Base-by-base conservation (phyloP, 1,284 basidiomycete species). In the Papiliotrema nemorosa region DNA sequence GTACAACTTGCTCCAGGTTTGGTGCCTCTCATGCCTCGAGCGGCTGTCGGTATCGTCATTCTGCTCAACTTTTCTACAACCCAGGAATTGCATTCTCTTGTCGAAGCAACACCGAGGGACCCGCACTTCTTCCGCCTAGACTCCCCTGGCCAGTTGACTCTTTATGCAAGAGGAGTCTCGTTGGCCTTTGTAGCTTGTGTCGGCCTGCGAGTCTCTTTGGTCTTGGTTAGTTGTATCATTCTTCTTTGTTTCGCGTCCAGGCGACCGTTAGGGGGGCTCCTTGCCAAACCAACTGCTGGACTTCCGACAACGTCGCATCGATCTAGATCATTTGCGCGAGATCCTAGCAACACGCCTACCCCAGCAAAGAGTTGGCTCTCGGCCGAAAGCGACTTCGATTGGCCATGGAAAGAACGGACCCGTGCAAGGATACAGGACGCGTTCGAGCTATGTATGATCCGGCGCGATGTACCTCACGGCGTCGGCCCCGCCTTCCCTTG, bases 1-100 rank as follows among this genome's bases (percentile, higher is more conserved):
- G 81, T 87, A 0, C 89, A 91, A 74, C 88, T 89, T 64, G 66
- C 84, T 34, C 85, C 88, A 2, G 87, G 85, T 0, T 81, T 90
- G 31, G 78, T 82, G 7, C 78, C 87, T 21, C 79, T 90, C 36
- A 75, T 90, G n/a, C 89, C 88, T 25, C 81, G 89, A 54, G 87
- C 86, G 25, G 87, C 82, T 10, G 76, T 92, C 39, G 80, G 78
- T 31, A 70, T 89, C 9, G 83, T 85, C 0, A 67, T 89, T 20
- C 77, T 91, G 22, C 74, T 90, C 37, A 75, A 80, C 0, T 89
- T 85, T 70, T 82, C 80, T 83, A 43, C 73, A 75, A 49, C 77
- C 60, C n/a, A n/a, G 64, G 79, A 61, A 67, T 71, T 59, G 29
- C 56, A 49, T 20, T 50, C 35, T 9, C 25, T 51, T 5, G 57